Base-by-base conservation (phyloP, 768 basidiomycete genomes). In the Dendrothele bispora region DNA sequence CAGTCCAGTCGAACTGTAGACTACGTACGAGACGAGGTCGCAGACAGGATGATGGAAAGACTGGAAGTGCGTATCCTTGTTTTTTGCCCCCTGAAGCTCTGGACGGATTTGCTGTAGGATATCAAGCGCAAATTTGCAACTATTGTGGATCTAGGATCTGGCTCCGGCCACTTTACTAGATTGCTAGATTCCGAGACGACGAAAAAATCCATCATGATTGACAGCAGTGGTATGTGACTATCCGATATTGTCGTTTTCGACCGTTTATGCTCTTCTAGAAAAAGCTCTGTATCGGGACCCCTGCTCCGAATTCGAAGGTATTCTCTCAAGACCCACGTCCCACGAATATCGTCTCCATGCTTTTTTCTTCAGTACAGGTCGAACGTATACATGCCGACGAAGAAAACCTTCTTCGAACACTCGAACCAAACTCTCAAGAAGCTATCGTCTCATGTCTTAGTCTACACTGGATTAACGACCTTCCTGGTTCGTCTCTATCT, bases 391-490 rank as follows among this genome's bases (percentile, higher is more conserved):
- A 86, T 52, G 84, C 78, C 36, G 92, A 97, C 51, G 94, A 98
- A 62, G 94, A 98, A 63, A 72, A 78, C 26, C 67, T 98, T 2
- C 74, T 95, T 2, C 68, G 80, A 35, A 64, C 73, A 17, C 70
- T 98, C 10, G 72, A 77, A 4, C 82, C 73, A 2, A 78, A 87
- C 51, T 90, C 91, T 12, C 88, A 95, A 61, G 95, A 98, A 60
- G 92, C 90, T 15, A 81, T 98, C 38, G 84, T 97, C 21, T 95
- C 92, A 11, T 95, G 91, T 61, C 77, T 97, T 3, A 87, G 85
- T 56, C 74, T 98, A 35, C 97, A 99, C 53, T 99, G 97, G 97
- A 82, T 97, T 11, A 98, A 98, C 57, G 97, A 99, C 68, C 78
- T 99, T 5, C 95, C 94, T 51, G 93, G 95, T 91, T 26, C 22